Base-by-base conservation (phyloP, 495 filamentous ascomycete genomes). In the Margaritispora aquatica region DNA sequence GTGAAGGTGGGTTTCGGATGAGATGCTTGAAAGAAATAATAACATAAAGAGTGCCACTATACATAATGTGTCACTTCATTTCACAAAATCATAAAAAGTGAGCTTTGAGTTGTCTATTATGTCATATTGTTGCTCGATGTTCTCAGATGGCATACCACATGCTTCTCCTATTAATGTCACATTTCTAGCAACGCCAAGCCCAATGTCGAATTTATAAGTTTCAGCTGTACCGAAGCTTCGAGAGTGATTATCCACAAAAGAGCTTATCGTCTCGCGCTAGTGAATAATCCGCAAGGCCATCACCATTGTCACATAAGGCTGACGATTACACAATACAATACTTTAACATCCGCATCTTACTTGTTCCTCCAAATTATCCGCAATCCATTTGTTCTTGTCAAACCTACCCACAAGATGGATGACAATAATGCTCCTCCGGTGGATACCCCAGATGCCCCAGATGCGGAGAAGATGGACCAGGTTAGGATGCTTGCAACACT, bases 381-480 rank as follows among this genome's bases (percentile, higher is more conserved):
- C 48, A 19, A n/a, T n/a, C n/a, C 22, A 5, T 23, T 24, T 19
- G 8, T 21, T 53, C 26, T 51, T 17, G 38, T 44, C 54, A 55
- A 51, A n/a, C 22, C 21, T 24, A 57, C 51, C 26, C 31, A 31
- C 47, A 64, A 54, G 26, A 69, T 66, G 66, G 66, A 71, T 61
- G 61, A 64, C 38, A 55, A 71, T 38, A 58, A 48, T 19, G 57
- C 60, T 29, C 60, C 41, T 17, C 62, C 61, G 10, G 48, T 59
- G 23, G 34, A 27, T 15, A 23, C 61, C 2, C 66, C 66, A 27
- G 66, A 71, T n/a, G 66, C 63, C 54, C 69, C 65, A 50, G 64
- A 67, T 29, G 64, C 66, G 64, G 64, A 68, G 61, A 68, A 68
- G 64, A 71, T 68, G 67, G 69, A 68, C 23, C 68, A 68, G 66